Percentiles rank a stretch among this genome's conserved stretches.
These are phyloP conservation scores for Ceratocystis smalleyi DNA, from an alignment of 2,329 filamentous ascomycete genomes.

Conservation along the genomic window DNA sequence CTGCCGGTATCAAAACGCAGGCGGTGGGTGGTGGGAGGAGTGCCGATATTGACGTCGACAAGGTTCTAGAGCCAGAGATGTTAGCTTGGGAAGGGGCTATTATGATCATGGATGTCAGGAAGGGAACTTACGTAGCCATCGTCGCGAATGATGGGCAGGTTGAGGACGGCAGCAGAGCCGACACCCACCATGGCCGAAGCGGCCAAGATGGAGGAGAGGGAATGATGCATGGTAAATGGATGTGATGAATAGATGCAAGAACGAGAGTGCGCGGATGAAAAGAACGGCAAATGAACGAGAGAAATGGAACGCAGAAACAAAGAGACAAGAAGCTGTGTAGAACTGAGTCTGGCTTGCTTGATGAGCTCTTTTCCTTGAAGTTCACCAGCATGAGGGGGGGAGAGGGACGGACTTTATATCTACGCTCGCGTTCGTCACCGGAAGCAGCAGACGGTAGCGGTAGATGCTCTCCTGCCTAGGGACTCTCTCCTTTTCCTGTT, in stretches of 20 bases:
- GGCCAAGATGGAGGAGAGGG: conserved; percentile 12
- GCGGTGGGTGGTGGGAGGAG: conserved; percentile 21
- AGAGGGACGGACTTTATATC: too few species aligned
- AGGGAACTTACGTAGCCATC: conserved; percentile 15
- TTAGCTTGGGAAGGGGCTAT: neutral
- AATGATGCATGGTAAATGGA: neutral
- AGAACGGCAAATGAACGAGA: neutral
- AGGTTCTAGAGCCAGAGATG: conserved; percentile 4
- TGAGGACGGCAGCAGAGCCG: conserved; percentile 10
- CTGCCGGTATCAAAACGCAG: conserved; percentile 26
- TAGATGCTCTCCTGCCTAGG: too few species aligned
- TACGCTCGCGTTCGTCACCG: too few species aligned
- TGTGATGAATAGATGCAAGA: neutral
- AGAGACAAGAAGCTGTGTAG: neutral
- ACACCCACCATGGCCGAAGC: conserved; percentile 11
- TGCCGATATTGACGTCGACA: conserved; percentile 22
- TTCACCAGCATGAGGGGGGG: too few species aligned
- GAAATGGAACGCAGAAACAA: neutral
- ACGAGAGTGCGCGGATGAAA: neutral
- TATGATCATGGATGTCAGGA: neutral
- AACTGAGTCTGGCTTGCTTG: neutral
- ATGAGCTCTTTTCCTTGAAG: too few species aligned
- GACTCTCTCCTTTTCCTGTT: too few species aligned
- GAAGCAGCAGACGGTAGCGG: too few species aligned
- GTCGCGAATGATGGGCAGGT: conserved; percentile 14